phyloP scores from a whole-genome alignment of 1,284 basidiomycete species.

The Clitocybe nebularis region DNA sequence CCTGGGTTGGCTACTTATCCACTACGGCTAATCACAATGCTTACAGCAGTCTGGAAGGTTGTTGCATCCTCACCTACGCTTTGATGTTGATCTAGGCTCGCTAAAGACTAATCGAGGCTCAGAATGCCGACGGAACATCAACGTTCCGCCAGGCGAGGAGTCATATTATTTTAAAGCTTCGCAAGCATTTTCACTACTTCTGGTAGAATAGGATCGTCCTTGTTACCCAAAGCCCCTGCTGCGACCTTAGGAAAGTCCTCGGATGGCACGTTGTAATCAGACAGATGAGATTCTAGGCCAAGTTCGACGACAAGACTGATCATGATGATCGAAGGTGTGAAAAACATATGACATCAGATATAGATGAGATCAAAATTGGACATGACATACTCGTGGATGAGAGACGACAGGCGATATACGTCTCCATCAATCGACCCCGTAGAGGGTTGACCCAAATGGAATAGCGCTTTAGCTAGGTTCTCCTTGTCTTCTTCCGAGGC shows the following conservation, averaged over 20 bases:
- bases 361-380: no score
- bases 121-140: background rate
- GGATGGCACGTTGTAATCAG: slow-evolving; percentile 22
- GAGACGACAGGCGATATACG: slow-evolving; percentile 44
- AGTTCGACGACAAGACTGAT: slow-evolving; percentile 22
- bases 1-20: no score
- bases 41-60: no score
- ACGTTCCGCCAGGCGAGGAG: background rate
- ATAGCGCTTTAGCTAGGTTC: slow-evolving; percentile 49
- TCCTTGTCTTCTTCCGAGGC: slow-evolving; percentile 57
- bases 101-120: background rate
- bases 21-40: no score
- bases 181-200: slow-evolving; percentile 20
- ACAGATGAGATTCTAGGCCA: slow-evolving; percentile 19
- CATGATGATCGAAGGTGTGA: slow-evolving; percentile 1
- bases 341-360: background rate
- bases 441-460: slow-evolving; percentile 53
- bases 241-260: slow-evolving; percentile 20
- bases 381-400: slow-evolving; percentile 51
- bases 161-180: slow-evolving; percentile 12
- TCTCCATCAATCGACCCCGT: slow-evolving; percentile 61
- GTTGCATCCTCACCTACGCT: no score
- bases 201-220: slow-evolving; percentile 17
- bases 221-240: slow-evolving; percentile 16
- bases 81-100: background rate